Evolutionary conservation across 441 rosid species (phyloP), one percentile per base, ranked within the genome.

Genomic region (Eugenia klotzschiana): DNA sequence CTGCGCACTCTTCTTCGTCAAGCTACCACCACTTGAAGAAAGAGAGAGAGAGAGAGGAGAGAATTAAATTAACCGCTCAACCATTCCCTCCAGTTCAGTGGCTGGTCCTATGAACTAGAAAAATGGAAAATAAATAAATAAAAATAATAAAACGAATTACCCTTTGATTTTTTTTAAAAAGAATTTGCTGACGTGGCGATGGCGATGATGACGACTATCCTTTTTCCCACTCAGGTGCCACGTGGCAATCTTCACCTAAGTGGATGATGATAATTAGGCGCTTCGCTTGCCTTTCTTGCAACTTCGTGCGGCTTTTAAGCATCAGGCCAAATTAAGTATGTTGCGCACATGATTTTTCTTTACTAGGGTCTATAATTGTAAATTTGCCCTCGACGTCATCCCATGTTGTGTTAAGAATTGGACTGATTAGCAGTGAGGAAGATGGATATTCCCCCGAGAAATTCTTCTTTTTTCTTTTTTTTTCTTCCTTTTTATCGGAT

Each of bases 1-100:
- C 87, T 92, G 90, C 94, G 94, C 94, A 91, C 94, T 82, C 92
- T 90, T 91, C 90, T 81, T 89, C 88, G 79, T 88, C 89, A 92
- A 92, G 95, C 91, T 86, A 87, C 85, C 88, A 82, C 88, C 82
- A 82, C 87, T 87, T 79, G 89, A 80, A 50, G 79, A 79, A 80
- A 79, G 37, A 50, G 79, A 25, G 22, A 58, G 49, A 16, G 10
- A 40, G 25, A 41, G 49, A 55, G 51, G 5, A 33, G 40, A 83
- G 84, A 83, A 88, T 90, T 91, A 84, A 89, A 89, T 89, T 87
- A 90, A 88, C 89, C 86, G 89, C 87, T 90, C 88, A 87, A 87
- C 90, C 89, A 85, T 90, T 90, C 91, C 93, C 93, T 79, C 56
- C 79, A 83, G 81, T 79, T 83, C 49, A 56, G 74, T 83, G 82